A percentile compares a stretch with the other conserved stretches of the same genome.
These are phyloP conservation scores for Protea cynaroides DNA, from an alignment of 164 flowering plant genomes.

Conservation along the genomic window DNA sequence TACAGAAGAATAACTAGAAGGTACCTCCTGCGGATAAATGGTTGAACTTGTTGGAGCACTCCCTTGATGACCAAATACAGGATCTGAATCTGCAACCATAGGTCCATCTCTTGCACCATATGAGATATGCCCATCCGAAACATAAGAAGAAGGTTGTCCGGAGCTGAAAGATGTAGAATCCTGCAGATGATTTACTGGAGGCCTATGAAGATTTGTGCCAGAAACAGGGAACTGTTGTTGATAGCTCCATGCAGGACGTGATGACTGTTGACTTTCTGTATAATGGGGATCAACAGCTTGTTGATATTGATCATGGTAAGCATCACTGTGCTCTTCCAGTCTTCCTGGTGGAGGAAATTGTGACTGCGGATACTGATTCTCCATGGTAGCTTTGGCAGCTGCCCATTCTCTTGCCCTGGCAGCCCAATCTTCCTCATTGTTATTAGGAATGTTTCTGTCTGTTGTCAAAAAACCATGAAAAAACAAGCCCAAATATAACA, in stretches of 20 bases:
- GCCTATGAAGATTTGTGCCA: slow-evolving; percentile 25
- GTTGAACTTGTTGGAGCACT: slow-evolving; percentile 37
- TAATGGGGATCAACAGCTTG: slow-evolving; percentile 44
- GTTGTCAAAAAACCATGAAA: slow-evolving; percentile 5
- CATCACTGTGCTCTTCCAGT: slow-evolving; percentile 45
- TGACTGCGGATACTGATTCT: slow-evolving; percentile 49
- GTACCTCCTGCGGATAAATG: slow-evolving; percentile 99
- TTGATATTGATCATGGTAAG: slow-evolving; percentile 41
- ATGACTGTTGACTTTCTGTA: slow-evolving; percentile 37
- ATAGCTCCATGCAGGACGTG: slow-evolving; percentile 38
- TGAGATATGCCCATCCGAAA: slow-evolving; percentile 32
- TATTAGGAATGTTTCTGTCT: slow-evolving; percentile 35
- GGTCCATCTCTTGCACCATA: slow-evolving; percentile 47
- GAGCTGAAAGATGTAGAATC: slow-evolving; percentile 29
- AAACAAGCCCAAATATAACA: neutral
- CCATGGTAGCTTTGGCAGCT: slow-evolving; percentile 57
- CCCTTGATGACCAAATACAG: slow-evolving; percentile 38
- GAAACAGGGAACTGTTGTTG: slow-evolving; percentile 45
- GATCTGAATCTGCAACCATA: slow-evolving; percentile 32
- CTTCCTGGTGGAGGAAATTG: slow-evolving; percentile 36
- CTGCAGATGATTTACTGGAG: slow-evolving; percentile 27
- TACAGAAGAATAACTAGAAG: slow-evolving; percentile 99
- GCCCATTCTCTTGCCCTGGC: slow-evolving; percentile 97
- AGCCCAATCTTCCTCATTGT: slow-evolving; percentile 88
- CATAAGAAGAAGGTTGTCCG: slow-evolving; percentile 40